These are phyloP conservation scores for Dichomitus squalens DNA, from an alignment of 1,284 basidiomycete genomes.

Conservation along the genomic window DNA sequence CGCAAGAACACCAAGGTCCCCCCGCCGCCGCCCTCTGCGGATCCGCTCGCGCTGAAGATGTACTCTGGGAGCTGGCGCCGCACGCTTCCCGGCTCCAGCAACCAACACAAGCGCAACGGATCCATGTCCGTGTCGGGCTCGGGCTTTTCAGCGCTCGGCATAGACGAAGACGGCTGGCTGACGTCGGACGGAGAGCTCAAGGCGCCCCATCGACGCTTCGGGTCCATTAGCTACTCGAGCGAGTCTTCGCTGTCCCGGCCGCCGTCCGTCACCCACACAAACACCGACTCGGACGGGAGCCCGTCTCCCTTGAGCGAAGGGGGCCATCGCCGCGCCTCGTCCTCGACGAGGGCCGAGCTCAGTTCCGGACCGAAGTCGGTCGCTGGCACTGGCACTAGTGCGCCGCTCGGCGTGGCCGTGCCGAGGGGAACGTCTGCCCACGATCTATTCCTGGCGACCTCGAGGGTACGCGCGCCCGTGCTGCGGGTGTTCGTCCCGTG, in stretches of 20 bases:
- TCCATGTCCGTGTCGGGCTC: not conserved
- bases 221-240: constrained; percentile 45
- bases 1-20: constrained; percentile 37
- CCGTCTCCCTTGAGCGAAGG: constrained; percentile 23
- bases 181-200: constrained; percentile 32
- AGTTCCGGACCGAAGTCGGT: constrained; percentile 4
- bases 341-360: constrained; percentile 12
- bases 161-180: constrained; percentile 41
- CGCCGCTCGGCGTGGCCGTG: constrained; percentile 8
- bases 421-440: constrained; percentile 50
- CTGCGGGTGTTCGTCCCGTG: constrained; percentile 77
- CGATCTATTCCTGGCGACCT: constrained; percentile 61
- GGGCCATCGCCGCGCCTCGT: constrained; percentile 31
- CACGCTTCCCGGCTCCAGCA: constrained; percentile 7
- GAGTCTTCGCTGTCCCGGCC: constrained; percentile 39
- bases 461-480: constrained; percentile 67
- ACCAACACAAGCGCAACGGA: constrained; percentile 7
- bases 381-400: constrained; percentile 16
- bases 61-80: constrained; percentile 59
- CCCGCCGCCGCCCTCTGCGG: constrained; percentile 50
- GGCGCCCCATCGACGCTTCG: constrained; percentile 40
- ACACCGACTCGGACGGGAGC: constrained; percentile 23
- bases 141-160: constrained; percentile 11
- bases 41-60: constrained; percentile 53
- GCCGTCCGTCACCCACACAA: constrained; percentile 42